Base-by-base conservation (phyloP, 2,329 filamentous ascomycete species). In the Gremmenia infestans region DNA sequence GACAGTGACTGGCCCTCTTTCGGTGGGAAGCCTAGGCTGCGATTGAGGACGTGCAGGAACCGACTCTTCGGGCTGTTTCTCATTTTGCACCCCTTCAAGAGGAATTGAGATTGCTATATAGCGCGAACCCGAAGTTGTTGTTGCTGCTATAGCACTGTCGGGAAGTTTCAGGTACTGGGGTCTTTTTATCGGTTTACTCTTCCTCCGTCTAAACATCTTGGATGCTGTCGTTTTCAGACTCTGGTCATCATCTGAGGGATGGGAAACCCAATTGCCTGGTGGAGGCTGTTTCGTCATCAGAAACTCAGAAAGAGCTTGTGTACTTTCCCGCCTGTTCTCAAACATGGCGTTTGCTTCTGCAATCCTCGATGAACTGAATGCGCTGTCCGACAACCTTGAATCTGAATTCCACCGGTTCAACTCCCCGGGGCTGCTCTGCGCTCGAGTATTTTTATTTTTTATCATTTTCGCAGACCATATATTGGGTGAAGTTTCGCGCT, bases 61-160 rank as follows among this genome's bases (percentile, higher is more conserved):
- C 25, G 22, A 17, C 14, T 9, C 42, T 9, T 23, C 12, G 40
- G 49, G n/a, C 23, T 3, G 36, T 15, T 39, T 14, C n/a, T 39
- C 39, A 8, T 35, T 32, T 19, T 17, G 17, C 19, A 11, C 4
- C 55, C 80, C 71, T 60, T 81, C 75, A 12, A 78, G 57, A 1
- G 82, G 81, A 46, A 85, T 83, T 0, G 81, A 83, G 51, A 85
- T 85, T 56, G 81, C 80, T 60, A 85, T 83, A 62, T 85, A 78
- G 4, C 79, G 74, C 63, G 81, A 73, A 1, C 81, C 81, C 2
- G 72, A 76, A 6, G 68, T 78, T 0, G 81, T 84, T 37, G 70
- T 78, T 7, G 79, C 78, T 4, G 79, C 77, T 14, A 85, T 73
- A 12, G 81, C 80, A 23, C 77, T 78, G 64, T 85, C 81, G 8